Evolutionary conservation across 1,284 basidiomycete species (phyloP).

Genomic region (Ganoderma meredithae): DNA sequence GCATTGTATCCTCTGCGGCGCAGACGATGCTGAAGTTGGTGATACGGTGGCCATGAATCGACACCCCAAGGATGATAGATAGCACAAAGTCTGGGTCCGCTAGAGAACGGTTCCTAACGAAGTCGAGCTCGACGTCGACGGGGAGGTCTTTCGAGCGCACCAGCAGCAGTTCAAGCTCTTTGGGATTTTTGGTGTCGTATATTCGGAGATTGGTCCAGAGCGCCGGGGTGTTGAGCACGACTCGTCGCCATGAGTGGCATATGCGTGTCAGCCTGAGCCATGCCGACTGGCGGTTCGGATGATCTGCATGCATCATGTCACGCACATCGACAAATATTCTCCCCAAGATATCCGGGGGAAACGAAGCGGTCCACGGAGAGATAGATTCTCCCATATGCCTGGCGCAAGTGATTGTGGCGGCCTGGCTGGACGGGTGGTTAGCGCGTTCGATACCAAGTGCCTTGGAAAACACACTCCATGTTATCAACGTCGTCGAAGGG

Average conservation of each 20-base stretch:
- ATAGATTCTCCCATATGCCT: neutral
- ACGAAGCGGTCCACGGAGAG: neutral
- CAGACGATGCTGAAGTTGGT: neutral
- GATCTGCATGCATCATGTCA: neutral
- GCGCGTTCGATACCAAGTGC: neutral
- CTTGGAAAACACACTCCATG: neutral
- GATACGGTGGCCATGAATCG: neutral
- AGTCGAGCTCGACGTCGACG: neutral
- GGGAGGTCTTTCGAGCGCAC: neutral
- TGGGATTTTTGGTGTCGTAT: neutral
- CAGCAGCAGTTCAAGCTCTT: neutral
- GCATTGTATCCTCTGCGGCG: neutral
- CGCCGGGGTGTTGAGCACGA: neutral
- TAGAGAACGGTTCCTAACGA: neutral
- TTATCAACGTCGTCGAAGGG: neutral
- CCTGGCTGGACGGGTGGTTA: neutral
- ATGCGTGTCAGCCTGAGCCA: neutral
- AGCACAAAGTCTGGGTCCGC: neutral
- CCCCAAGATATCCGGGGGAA: neutral
- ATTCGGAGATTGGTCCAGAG: neutral
- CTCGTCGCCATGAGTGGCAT: neutral
- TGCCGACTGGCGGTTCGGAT: neutral
- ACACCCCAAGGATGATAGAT: neutral
- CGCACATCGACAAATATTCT: neutral
- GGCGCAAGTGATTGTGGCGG: neutral